Evolutionary conservation across 2,329 filamentous ascomycete species (phyloP), one percentile per base, ranked within the genome.

Genomic region (Tolypocladium tropicale): DNA sequence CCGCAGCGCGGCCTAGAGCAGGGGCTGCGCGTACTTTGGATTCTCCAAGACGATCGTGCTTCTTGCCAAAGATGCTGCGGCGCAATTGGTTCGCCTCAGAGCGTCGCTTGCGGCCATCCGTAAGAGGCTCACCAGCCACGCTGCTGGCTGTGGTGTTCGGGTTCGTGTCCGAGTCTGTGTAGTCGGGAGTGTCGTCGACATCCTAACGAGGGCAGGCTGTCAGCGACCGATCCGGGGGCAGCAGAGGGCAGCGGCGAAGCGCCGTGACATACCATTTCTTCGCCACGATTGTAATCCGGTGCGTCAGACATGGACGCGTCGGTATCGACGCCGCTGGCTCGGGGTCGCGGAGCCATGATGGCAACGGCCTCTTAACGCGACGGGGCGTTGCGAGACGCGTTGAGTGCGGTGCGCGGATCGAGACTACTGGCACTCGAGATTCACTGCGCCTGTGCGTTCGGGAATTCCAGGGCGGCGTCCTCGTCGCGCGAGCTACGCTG

Each of bases 51-150:
- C 87, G 83, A 66, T 95, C 90, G 68, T 96, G 94, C 71, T 99
- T 96, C 78, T 90, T 95, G 67, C 91, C 92, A 65, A 96, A 88
- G 59, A 96, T 90, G 70, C 86, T 95, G 70, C 95, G 89, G 56
- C 94, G 88, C 67, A 97, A 80, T 71, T 95, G 88, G 62, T 91
- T 90, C 57, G 87, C 92, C 68, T 96, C 91, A 56, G 90, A 87
- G 64, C 93, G 85, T 68, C 86, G 85, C 76, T 88, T 95, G 54
- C 92, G 86, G 33, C 90, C 91, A 75, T 97, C 93, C 51, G 76
- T 74, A 46, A 78, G 68, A 48, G 76, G 73, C 63, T 96, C 93
- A 55, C 91, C 93, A 55, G 81, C 85, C 63, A 95, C 84, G 71
- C 92, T 96, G 75, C 90, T 96, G 55, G 89, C 90, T 53, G 83